Evolutionary conservation across 73 alveolate species (phyloP).

Genomic region (Paramecium caudatum): DNA sequence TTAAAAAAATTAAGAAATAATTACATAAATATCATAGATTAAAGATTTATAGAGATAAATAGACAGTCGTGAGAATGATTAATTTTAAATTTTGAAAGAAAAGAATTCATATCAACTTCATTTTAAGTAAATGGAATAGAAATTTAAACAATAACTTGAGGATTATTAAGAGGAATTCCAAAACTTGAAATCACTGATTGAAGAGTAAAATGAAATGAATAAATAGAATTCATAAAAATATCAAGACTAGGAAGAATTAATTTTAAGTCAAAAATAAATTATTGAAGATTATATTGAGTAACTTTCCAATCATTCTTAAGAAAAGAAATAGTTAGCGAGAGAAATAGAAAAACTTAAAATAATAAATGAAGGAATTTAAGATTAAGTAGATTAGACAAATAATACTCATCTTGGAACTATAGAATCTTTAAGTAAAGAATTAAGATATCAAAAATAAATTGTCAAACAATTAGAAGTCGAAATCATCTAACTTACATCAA

Average conservation of each 20-base stretch:
- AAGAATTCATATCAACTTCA: not conserved
- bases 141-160: conserved; percentile 43
- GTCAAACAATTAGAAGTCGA: conserved; percentile 59
- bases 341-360: conserved; percentile 47
- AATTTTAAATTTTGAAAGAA: conserved; percentile 10
- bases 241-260: conserved; percentile 4
- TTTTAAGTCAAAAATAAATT: not conserved
- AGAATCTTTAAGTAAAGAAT: conserved; percentile 20
- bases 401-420: not conserved
- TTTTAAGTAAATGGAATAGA: conserved; percentile 13
- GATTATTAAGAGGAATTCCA: conserved; percentile 60
- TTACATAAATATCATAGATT: not conserved
- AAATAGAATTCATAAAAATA: not conserved
- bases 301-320: not conserved
- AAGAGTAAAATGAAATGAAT: not conserved
- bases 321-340: conserved; percentile 23
- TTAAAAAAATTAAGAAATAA: not conserved
- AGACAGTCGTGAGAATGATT: conserved; percentile 23
- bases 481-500: not conserved
- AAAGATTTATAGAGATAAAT: conserved; percentile 2
- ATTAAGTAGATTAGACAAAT: not conserved
- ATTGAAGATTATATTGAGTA: conserved; percentile 65
- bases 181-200: conserved; percentile 27
- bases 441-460: conserved; percentile 18
- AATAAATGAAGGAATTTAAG: conserved; percentile 12